Base-by-base conservation (phyloP, 2,329 filamentous ascomycete species). In the Zasmidium cellare region DNA sequence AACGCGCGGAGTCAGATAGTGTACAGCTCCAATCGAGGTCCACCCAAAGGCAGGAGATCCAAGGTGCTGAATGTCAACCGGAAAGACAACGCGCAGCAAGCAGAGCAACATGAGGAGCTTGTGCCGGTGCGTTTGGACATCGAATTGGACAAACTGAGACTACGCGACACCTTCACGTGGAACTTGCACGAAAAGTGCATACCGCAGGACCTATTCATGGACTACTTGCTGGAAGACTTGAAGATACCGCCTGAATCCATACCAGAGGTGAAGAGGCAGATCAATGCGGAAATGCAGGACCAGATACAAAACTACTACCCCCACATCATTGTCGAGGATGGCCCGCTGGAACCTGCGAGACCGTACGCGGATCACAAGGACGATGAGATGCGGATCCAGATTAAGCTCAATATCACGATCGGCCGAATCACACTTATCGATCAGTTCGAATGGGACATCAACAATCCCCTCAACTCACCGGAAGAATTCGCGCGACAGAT, bases 401-500 rank as follows among this genome's bases (percentile, higher is more conserved):
- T 99, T 75, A 97, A 97, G 75, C 82, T 99, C 51, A 97, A 97
- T 75, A 96, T 99, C 70, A 97, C 94, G 6, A 97, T 99, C 70
- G 94, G 93, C 44, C 89, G 91, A 63, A 91, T 96, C 71, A 97
- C 92, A 0, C 81, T 99, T 23, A 88, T 97, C 35, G 94, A 99
- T 70, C 94, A 97, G 72, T 97, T 99, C 61, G 94, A 99, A 75
- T 99, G 94, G 94, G 94, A 99, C 68, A 92, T 97, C 72, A 97
- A 97, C 76, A 96, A 96, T 72, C 89, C 92, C 0, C 79, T 88
- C 55, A 99, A 99, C 74, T 96, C 90, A 0, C 92, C 94, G 2
- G 94, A 99, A 76, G 91, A 96, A 57, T 99, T 99, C 73, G 94
- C 94, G 23, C 81, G 85, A 60, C 87, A 87, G 71, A 96, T 97